Evolutionary conservation across 257 asterid species (phyloP).

Genomic region (Fraxinus cuspidata): DNA sequence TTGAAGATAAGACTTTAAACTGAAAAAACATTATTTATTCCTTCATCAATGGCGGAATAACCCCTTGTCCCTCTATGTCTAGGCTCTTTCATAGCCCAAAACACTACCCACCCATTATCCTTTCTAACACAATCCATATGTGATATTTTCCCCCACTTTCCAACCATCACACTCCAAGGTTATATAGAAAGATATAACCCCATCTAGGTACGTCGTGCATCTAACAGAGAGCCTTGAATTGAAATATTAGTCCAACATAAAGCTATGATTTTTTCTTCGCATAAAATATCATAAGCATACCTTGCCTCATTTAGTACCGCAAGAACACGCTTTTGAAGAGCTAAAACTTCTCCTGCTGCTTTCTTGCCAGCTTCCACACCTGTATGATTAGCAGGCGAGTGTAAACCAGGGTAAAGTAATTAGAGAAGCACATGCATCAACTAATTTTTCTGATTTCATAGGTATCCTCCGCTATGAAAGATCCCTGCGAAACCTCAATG

Average conservation of each 20-base stretch:
- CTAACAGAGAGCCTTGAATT: not conserved
- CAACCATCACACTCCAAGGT: not conserved
- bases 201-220: not conserved
- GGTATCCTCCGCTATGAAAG: not conserved
- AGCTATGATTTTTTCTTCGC: conserved; percentile 5
- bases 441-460: not conserved
- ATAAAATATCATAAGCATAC: conserved; percentile 38
- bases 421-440: conserved; percentile 15
- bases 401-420: conserved; percentile 14
- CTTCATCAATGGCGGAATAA: not conserved
- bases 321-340: conserved; percentile 98
- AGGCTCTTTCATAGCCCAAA: not conserved
- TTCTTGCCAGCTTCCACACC: conserved; percentile 99
- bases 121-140: not conserved
- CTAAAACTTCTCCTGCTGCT: conserved; percentile 97
- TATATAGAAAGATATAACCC: not conserved
- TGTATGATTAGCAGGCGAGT: conserved; percentile 30
- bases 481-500: not conserved
- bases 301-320: conserved; percentile 91
- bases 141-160: not conserved
- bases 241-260: not conserved
- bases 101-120: not conserved
- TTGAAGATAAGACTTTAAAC: not conserved
- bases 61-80: not conserved
- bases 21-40: not conserved